A percentile compares a stretch with the other conserved stretches of the same genome.
Conservation (phyloP, 352 stramenopile species). For the Globisporangium spinosum region DNA sequence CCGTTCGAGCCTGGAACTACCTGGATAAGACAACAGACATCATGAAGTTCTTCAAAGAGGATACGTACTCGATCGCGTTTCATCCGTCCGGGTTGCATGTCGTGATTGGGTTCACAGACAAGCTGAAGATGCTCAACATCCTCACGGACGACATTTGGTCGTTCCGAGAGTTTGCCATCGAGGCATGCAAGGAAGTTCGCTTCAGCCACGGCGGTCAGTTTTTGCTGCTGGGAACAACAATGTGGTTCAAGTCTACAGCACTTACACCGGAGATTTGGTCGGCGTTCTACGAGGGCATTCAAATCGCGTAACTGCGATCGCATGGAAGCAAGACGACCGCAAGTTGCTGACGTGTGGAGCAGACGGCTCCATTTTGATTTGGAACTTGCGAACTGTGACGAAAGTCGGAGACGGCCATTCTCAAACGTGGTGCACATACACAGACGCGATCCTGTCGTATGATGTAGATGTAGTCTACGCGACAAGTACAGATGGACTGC, state of each 20-base stretch:
- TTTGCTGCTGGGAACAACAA: conserved; percentile 90
- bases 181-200: conserved; percentile 87
- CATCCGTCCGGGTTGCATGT: conserved; percentile 89
- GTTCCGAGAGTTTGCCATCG: conserved; percentile 91
- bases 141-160: conserved; percentile 92
- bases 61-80: conserved; percentile 85
- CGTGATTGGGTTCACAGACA: conserved; percentile 92
- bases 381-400: conserved; percentile 66
- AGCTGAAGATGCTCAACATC: conserved; percentile 92
- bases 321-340: conserved; percentile 76
- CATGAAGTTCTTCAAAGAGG: conserved; percentile 90
- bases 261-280: conserved; percentile 74
- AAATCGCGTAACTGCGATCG: conserved; percentile 76
- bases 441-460: conserved; percentile 50
- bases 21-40: conserved; percentile 89
- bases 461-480: conserved; percentile 81
- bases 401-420: conserved; percentile 81
- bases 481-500: conserved; percentile 86
- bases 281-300: conserved; percentile 73
- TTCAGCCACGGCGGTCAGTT: conserved; percentile 91
- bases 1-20: conserved; percentile 94
- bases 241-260: conserved; percentile 83
- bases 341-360: conserved; percentile 72
- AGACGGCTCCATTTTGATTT: conserved; percentile 74
- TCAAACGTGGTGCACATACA: conserved; percentile 72